Evolutionary conservation across 139 green algal genomes (phyloP), one percentile per base, ranked within the genome.

Genomic region (Micractinium sp.): DNA sequence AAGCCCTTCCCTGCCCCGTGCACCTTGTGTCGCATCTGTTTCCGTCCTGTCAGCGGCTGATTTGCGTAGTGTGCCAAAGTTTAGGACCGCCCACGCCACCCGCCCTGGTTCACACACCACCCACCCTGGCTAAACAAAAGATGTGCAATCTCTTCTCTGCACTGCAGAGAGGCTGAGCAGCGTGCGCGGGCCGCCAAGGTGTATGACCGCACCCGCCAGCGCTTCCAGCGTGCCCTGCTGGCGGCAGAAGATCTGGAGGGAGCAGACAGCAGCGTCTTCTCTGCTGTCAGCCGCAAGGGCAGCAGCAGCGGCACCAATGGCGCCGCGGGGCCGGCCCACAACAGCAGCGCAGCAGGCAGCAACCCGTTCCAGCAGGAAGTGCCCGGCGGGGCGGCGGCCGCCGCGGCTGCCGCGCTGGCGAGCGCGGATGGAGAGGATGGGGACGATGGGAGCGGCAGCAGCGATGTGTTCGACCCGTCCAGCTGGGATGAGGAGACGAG

Each of bases 141-240:
- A 3, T 19, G 76, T 27, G 35, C 22, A 15, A 25, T n/a, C 16
- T 82, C 38, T 66, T 35, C 66, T 3, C 60, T 35, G 33, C 60
- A 1, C 27, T 81, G 63, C 86, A 84, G 63, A 39, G 86, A 81
- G 1, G 86, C 86, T 29, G 86, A 90, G 86, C 61, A 86, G 78
- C 78, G 73, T 2, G 90, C 78, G 39, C 67, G 80, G 3, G 76
- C 71, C 0, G 77, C 69, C 3, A 66, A 73, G 77, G 29, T 29
- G 25, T 74, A 73, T 29, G 86, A 91, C 56, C 77, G 78, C 36
- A 74, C 88, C 35, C 86, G 90, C 14, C 69, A 87, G 69, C 79
- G 90, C 66, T 92, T 92, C 79, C 83, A 90, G 27, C 90, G 88
- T 1, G 86, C 86, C 33, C 80, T 92, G 71, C 47, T 66, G 69